Conservation (phyloP, 202 grass and related monocot genomes). For the Miscanthus sacchariflorus region DNA sequence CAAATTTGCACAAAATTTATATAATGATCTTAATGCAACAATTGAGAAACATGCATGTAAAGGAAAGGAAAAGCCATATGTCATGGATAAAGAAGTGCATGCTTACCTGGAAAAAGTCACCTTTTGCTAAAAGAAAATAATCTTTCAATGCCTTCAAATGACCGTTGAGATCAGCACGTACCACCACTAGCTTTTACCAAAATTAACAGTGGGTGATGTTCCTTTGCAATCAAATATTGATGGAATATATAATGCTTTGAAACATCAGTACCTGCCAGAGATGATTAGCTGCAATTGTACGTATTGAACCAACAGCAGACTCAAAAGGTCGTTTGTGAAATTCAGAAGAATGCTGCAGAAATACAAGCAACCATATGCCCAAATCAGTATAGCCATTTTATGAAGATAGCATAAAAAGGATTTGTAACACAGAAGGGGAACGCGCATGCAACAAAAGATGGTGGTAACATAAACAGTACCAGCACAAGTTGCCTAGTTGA, state of each 20-base stretch:
- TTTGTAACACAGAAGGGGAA: constrained; percentile 21
- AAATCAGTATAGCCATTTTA: constrained; percentile 6
- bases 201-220: constrained; percentile 40
- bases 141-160: constrained; percentile 98
- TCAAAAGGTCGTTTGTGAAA: constrained; percentile 96
- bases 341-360: constrained; percentile 92
- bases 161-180: constrained; percentile 96
- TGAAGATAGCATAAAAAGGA: constrained; percentile 35
- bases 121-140: constrained; percentile 99
- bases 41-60: constrained; percentile 11
- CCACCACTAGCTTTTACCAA: constrained; percentile 93
- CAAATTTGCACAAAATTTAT: neutral
- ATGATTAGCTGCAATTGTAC: constrained; percentile 94
- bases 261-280: constrained; percentile 83
- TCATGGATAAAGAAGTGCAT: constrained; percentile 16
- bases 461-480: constrained; percentile 28
- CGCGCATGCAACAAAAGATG: constrained; percentile 34
- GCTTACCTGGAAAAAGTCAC: constrained; percentile 97
- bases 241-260: constrained; percentile 33
- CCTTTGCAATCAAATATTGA: constrained; percentile 43
- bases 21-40: neutral
- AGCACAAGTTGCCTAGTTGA: constrained; percentile 27
- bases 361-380: neutral
- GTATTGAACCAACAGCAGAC: constrained; percentile 91
- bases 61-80: constrained; percentile 25